A percentile compares a stretch with the other conserved stretches of the same genome.
phyloP scores from a whole-genome alignment of 2,329 filamentous ascomycete species.

The Daldinia sp. region DNA sequence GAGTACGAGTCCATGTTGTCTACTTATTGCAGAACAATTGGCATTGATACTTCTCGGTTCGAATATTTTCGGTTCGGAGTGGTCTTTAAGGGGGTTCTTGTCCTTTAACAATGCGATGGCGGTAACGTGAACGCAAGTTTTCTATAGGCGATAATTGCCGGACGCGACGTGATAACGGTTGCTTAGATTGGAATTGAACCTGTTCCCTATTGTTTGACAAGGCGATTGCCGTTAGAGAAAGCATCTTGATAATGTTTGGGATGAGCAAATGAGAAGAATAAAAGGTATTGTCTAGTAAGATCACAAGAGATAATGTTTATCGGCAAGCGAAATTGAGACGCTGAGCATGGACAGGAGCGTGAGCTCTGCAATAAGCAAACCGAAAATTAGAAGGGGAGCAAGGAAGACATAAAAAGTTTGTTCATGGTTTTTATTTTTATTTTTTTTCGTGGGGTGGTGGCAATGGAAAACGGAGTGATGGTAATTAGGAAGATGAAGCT shows the following conservation, averaged over 20 bases:
- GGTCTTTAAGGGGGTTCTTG: background rate
- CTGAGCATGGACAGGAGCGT: conserved; percentile 43
- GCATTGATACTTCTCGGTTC: conserved; percentile 9
- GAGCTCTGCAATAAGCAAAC: conserved; percentile 48
- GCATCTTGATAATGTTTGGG: conserved; percentile 51
- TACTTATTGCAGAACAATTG: conserved; percentile 16
- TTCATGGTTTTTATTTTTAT: conserved; percentile 18
- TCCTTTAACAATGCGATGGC: conserved; percentile 10
- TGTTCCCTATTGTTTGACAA: conserved; percentile 59
- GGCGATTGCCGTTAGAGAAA: conserved; percentile 65
- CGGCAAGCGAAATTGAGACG: conserved; percentile 46
- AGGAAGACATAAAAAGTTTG: conserved; percentile 42
- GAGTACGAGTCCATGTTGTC: conserved; percentile 63
- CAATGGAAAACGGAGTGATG: conserved; percentile 30
- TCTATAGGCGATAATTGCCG: conserved; percentile 27
- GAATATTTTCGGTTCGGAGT: background rate
- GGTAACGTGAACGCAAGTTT: background rate
- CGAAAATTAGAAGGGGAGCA: conserved; percentile 33
- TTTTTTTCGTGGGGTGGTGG: too few species aligned
- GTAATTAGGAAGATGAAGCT: conserved; percentile 19
- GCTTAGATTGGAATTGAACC: conserved; percentile 28
- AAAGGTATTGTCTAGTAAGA: conserved; percentile 35
- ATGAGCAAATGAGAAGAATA: conserved; percentile 39
- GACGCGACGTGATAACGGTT: conserved; percentile 36
- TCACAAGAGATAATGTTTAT: conserved; percentile 36